Conservation (phyloP, 148 eudicot species). For the Oxyria digyna region DNA sequence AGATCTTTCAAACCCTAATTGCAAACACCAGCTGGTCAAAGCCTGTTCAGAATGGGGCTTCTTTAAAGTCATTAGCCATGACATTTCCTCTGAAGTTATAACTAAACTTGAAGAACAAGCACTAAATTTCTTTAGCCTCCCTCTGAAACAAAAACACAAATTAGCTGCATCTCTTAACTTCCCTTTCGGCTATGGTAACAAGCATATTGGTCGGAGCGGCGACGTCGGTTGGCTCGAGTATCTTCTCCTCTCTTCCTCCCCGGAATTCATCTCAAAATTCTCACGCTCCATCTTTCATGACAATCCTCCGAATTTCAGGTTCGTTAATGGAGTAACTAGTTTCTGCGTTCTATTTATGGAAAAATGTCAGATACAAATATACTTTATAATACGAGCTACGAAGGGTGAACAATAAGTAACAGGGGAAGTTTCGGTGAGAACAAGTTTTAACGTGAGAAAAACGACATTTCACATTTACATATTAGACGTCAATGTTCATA, state of each 20-base stretch:
- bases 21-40: constrained; percentile 28
- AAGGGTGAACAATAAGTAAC: no score
- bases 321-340: no score
- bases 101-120: constrained; percentile 37
- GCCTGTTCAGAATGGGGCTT: constrained; percentile 63
- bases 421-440: no score
- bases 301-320: constrained; percentile 28
- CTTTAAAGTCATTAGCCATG: constrained; percentile 60
- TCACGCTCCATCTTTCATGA: constrained; percentile 19
- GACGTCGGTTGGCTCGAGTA: constrained; percentile 86
- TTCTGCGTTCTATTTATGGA: no score
- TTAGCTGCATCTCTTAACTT: constrained; percentile 20
- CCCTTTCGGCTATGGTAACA: constrained; percentile 67
- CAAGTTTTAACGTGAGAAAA: no score
- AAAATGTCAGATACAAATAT: no score
- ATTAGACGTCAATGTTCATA: no score
- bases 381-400: no score
- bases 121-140: constrained; percentile 32
- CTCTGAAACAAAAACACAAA: constrained; percentile 28
- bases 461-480: no score
- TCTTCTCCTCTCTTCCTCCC: constrained; percentile 22
- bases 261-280: constrained; percentile 13
- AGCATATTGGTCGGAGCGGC: constrained; percentile 54
- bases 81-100: constrained; percentile 27
- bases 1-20: constrained; percentile 32